These are phyloP conservation scores for Cercophora sp. DNA, from an alignment of 495 filamentous ascomycete genomes.

Conservation along the genomic window DNA sequence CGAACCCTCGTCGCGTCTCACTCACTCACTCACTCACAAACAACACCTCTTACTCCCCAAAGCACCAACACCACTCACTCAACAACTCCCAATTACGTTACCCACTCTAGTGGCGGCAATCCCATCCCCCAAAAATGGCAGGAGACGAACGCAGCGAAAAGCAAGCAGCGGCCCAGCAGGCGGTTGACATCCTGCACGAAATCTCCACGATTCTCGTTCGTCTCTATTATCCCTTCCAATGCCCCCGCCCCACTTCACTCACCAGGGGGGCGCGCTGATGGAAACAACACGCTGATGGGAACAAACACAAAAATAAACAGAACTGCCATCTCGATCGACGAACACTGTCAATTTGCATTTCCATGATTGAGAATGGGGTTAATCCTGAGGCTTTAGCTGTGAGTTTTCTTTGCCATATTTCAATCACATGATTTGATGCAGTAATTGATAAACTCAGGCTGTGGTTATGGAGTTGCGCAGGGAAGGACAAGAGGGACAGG, in stretches of 20 bases:
- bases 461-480: slow-evolving; percentile 70
- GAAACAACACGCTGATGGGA: too few relatives aligned
- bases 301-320: slow-evolving; percentile 39
- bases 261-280: too few relatives aligned
- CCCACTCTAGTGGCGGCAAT: neutral
- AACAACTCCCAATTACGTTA: neutral
- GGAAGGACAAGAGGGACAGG: slow-evolving; percentile 49
- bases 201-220: slow-evolving; percentile 82
- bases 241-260: neutral
- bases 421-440: too few relatives aligned
- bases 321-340: slow-evolving; percentile 89
- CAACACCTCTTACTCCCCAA: neutral
- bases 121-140: slow-evolving; percentile 17
- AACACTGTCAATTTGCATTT: slow-evolving; percentile 89
- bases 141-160: slow-evolving; percentile 56
- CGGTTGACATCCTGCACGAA: slow-evolving; percentile 92
- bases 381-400: slow-evolving; percentile 95
- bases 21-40: neutral
- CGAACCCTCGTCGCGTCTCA: too few relatives aligned
- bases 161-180: slow-evolving; percentile 87
- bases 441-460: slow-evolving; percentile 54
- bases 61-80: neutral
- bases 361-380: slow-evolving; percentile 93
- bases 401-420: too few relatives aligned
- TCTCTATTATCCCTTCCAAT: neutral